A percentile compares a stretch with the other conserved stretches of the same genome.
Evolutionary conservation across 148 eudicot species (phyloP).

Genomic region (Silene conica): DNA sequence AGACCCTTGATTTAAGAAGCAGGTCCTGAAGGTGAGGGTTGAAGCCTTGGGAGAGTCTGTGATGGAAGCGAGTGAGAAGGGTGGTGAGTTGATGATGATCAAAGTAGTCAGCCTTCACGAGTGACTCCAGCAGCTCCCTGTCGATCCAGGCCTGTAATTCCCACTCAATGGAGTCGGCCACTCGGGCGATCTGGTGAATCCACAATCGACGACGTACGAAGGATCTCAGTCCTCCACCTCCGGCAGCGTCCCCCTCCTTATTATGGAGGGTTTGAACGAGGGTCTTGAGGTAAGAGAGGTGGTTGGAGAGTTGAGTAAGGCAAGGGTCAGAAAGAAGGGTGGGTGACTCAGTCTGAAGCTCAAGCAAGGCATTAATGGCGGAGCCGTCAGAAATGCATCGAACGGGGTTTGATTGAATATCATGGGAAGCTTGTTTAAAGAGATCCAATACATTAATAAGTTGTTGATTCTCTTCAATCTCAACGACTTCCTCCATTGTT

Average conservation of each 20-base stretch:
- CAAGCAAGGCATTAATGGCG: constrained; percentile 70
- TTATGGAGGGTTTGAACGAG: constrained; percentile 22
- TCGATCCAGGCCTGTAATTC: constrained; percentile 87
- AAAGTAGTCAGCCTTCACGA: constrained; percentile 26
- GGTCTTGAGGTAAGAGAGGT: constrained; percentile 50
- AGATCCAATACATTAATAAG: constrained; percentile 51
- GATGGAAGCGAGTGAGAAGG: constrained; percentile 29
- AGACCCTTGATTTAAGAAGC: constrained; percentile 49
- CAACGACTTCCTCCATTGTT: not conserved
- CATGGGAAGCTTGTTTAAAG: constrained; percentile 60
- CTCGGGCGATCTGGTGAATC: constrained; percentile 57
- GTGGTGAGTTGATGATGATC: constrained; percentile 28
- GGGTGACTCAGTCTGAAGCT: constrained; percentile 59
- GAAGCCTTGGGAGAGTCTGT: constrained; percentile 53
- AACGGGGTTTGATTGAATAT: constrained; percentile 48
- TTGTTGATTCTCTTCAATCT: constrained; percentile 7
- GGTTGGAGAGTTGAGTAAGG: constrained; percentile 52
- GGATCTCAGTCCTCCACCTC: constrained; percentile 36
- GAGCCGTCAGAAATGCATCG: constrained; percentile 25
- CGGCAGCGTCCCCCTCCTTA: constrained; percentile 24
- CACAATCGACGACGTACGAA: constrained; percentile 51
- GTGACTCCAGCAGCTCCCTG: constrained; percentile 50
- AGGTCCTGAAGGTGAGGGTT: constrained; percentile 60
- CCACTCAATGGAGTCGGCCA: constrained; percentile 62
- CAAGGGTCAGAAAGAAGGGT: constrained; percentile 61